Base-by-base conservation (phyloP, 2,329 filamentous ascomycete genomes). In the Apiospora aurea region DNA sequence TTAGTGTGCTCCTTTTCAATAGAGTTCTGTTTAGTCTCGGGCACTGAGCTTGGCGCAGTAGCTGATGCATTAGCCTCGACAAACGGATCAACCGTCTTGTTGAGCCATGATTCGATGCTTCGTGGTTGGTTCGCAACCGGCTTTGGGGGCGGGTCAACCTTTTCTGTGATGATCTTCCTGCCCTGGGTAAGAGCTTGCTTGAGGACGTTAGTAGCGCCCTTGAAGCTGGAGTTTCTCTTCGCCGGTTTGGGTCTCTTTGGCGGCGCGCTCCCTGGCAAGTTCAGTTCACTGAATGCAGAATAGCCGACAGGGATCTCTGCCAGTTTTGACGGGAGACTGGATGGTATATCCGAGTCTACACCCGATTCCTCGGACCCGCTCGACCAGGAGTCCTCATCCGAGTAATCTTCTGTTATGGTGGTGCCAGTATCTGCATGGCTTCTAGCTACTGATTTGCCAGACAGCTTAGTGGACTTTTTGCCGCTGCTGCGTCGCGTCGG, bases 61-160 rank as follows among this genome's bases (percentile, higher is more conserved):
- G 72, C 64, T 72, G 75, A 71, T 13, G 72, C 67, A 71, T 67
- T 2, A 38, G 79, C 74, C 21, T 91, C 89, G 2, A 91, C 83
- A 76, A 91, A 91, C 4, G 90, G 89, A 75, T 92, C 90, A 18
- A 90, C 86, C 0, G 90, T 92, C 29, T 83, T 86, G 76, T 88
- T 89, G 38, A 92, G 82, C 90, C 90, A 92, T 29, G 87, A 90
- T 77, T 92, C 90, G 70, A 92, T 92, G 76, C 86, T 91, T 0
- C 87, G 88, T 6, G 90, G 90, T 61, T 89, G 87, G 73, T 91
- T 91, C 2, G 81, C 81, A 1, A 84, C 81, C 10, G 86, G 84
- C 67, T 85, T 86, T 21, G 80, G 79, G 0, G 86, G 86, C 4
- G 88, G 85, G 69, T 92, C 90, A 61, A 86, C 86, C 71, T 86